These are phyloP conservation scores for Phanerochaete sordida DNA, from an alignment of 768 basidiomycete species.

Conservation along the genomic window DNA sequence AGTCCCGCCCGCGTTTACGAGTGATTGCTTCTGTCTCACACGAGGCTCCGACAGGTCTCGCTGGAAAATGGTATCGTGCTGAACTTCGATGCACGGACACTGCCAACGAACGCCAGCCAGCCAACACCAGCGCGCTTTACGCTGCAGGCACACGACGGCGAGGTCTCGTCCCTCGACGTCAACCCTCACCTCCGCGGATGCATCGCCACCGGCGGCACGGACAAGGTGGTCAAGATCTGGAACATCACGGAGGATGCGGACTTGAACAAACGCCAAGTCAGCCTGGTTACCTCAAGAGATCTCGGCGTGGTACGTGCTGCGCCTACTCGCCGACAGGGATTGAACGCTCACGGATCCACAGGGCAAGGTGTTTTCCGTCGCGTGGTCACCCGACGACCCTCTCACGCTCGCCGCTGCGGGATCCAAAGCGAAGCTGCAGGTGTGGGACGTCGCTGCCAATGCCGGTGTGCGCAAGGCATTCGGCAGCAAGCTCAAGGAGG, in stretches of 20 bases:
- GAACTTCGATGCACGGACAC: constrained; percentile 85
- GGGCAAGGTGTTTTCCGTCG: constrained; percentile 95
- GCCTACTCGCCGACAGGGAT: not conserved
- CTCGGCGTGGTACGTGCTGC: constrained; percentile 73
- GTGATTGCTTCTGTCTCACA: not conserved
- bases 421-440: constrained; percentile 88
- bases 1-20: constrained; percentile 24
- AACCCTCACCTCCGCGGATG: constrained; percentile 89
- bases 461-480: constrained; percentile 81
- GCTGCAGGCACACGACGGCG: constrained; percentile 89
- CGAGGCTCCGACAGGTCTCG: constrained; percentile 57
- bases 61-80: constrained; percentile 93
- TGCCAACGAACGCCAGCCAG: constrained; percentile 63
- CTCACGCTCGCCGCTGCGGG: constrained; percentile 90
- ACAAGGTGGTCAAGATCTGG: constrained; percentile 97
- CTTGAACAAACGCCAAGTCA: constrained; percentile 68
- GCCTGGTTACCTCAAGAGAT: constrained; percentile 82
- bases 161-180: constrained; percentile 84
- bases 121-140: constrained; percentile 81
- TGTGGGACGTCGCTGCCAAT: constrained; percentile 93
- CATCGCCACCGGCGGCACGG: constrained; percentile 90
- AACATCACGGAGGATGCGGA: constrained; percentile 69
- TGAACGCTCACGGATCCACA: constrained; percentile 27
- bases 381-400: constrained; percentile 92
- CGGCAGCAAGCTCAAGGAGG: constrained; percentile 67